phyloP scores from a whole-genome alignment of 108 stramenopile genomes.

The Fistulifera pelliculosa region DNA sequence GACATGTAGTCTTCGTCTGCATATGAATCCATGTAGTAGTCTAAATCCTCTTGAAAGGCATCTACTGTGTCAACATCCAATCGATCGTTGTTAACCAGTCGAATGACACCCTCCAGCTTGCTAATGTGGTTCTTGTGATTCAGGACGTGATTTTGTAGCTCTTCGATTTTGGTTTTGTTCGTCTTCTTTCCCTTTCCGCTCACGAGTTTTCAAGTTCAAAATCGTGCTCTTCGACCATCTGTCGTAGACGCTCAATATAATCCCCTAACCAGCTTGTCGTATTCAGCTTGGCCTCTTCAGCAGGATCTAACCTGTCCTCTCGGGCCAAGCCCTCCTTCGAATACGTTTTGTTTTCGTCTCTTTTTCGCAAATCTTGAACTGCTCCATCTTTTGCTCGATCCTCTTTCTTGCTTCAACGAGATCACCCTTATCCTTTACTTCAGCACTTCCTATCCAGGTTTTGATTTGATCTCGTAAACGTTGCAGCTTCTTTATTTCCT shows the following conservation, averaged over 20 bases:
- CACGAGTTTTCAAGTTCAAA: constrained; percentile 77
- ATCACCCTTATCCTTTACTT: constrained; percentile 96
- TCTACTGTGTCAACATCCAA: constrained; percentile 79
- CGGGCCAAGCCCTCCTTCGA: constrained; percentile 93
- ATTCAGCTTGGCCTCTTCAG: constrained; percentile 68
- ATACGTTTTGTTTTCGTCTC: constrained; percentile 98
- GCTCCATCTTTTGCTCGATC: constrained; percentile 99
- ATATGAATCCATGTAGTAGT: constrained; percentile 90
- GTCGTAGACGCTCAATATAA: constrained; percentile 59
- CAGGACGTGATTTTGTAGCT: constrained; percentile 51
- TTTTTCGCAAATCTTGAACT: constrained; percentile 97
- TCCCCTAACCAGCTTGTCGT: constrained; percentile 70
- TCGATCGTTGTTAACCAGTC: constrained; percentile 91
- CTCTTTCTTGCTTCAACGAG: constrained; percentile 69
- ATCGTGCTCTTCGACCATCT: constrained; percentile 70
- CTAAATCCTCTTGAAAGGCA: constrained; percentile 87
- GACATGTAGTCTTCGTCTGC: constrained; percentile 85
- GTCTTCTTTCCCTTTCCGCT: constrained; percentile 85
- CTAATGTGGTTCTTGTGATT: constrained; percentile 90
- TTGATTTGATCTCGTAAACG: constrained; percentile 97
- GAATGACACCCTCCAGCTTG: constrained; percentile 92
- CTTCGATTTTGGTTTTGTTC: constrained; percentile 68
- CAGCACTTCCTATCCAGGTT: constrained; percentile 90
- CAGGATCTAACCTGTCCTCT: constrained; percentile 62
- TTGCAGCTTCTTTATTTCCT: constrained; percentile 99